Evolutionary conservation across 352 stramenopile species (phyloP).

Genomic region (Thalassiosira pacifica): DNA sequence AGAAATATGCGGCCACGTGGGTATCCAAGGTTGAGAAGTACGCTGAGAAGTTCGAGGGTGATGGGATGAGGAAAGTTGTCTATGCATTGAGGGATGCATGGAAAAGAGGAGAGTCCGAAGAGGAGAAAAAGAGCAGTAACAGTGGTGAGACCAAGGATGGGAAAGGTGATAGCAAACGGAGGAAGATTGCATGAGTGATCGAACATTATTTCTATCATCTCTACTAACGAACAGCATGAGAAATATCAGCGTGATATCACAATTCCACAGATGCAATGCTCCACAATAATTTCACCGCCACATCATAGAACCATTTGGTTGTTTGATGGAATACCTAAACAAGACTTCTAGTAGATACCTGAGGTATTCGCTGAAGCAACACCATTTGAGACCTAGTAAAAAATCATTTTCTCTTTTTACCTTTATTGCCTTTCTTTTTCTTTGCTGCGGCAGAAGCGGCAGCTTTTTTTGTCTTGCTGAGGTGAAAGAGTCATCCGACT

Average conservation of each 20-base stretch:
- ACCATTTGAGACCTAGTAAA: too few relatives aligned
- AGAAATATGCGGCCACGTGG: slow-evolving; percentile 82
- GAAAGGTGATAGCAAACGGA: slow-evolving; percentile 34
- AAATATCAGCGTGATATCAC: too few relatives aligned
- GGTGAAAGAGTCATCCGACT: slow-evolving; percentile 34
- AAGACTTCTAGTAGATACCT: too few relatives aligned
- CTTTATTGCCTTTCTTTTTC: slow-evolving; percentile 57
- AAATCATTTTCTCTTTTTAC: slow-evolving; percentile 42
- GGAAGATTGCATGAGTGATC: slow-evolving; percentile 35
- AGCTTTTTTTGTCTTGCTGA: slow-evolving; percentile 66
- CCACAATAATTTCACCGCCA: too few relatives aligned
- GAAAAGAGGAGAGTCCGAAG: slow-evolving; percentile 38
- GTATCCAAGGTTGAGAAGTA: slow-evolving; percentile 74
- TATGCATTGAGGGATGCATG: slow-evolving; percentile 63
- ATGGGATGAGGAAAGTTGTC: slow-evolving; percentile 75
- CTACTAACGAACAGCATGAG: too few relatives aligned
- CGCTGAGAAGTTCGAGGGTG: slow-evolving; percentile 70
- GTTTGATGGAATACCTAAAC: not conserved
- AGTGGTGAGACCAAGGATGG: slow-evolving; percentile 3
- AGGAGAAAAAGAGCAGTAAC: not conserved
- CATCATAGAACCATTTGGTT: too few relatives aligned
- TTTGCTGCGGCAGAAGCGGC: slow-evolving; percentile 34
- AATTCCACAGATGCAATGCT: too few relatives aligned
- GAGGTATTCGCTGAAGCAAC: too few relatives aligned
- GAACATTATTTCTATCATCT: too few relatives aligned